Conservation (phyloP, 805 yeast genomes). For the Starmerella floricola region DNA sequence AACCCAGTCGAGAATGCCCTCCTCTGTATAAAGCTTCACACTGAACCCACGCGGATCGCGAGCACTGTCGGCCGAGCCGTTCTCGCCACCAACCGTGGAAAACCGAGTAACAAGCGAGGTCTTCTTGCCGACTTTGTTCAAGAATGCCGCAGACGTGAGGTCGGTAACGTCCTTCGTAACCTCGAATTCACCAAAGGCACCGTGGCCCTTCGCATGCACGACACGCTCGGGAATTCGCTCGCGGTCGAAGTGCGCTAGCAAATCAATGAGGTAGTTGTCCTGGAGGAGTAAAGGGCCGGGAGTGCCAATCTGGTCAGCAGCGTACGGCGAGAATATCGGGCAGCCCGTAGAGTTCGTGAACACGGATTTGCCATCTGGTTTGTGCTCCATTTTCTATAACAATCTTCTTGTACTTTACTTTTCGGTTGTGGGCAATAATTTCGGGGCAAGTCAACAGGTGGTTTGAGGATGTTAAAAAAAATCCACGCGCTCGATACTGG, state of each 20-base stretch:
- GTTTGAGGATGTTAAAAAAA: no score
- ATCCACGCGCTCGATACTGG: no score
- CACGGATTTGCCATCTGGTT: conserved; percentile 20
- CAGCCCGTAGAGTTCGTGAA: conserved; percentile 46
- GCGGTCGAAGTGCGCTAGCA: conserved; percentile 47
- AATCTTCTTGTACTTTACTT: no score
- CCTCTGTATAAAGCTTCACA: conserved; percentile 54
- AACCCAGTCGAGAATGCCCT: conserved; percentile 61
- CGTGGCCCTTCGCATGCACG: conserved; percentile 57
- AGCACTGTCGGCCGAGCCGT: conserved; percentile 54
- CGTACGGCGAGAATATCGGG: conserved; percentile 44
- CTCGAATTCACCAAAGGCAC: conserved; percentile 48
- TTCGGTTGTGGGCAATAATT: no score
- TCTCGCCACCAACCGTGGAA: conserved; percentile 61
- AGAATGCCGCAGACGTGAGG: conserved; percentile 40
- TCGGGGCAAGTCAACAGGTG: no score
- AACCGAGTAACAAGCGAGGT: conserved; percentile 51
- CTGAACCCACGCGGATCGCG: conserved; percentile 64
- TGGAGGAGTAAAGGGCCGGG: conserved; percentile 48
- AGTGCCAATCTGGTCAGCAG: conserved; percentile 42
- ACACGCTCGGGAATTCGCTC: conserved; percentile 57
- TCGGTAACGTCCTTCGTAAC: conserved; percentile 47
- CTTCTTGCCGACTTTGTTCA: conserved; percentile 64
- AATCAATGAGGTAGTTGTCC: conserved; percentile 46
- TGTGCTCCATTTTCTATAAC: conserved; percentile 22